Conservation (phyloP, 805 yeast genomes). For the Allodekkera sacchari region DNA sequence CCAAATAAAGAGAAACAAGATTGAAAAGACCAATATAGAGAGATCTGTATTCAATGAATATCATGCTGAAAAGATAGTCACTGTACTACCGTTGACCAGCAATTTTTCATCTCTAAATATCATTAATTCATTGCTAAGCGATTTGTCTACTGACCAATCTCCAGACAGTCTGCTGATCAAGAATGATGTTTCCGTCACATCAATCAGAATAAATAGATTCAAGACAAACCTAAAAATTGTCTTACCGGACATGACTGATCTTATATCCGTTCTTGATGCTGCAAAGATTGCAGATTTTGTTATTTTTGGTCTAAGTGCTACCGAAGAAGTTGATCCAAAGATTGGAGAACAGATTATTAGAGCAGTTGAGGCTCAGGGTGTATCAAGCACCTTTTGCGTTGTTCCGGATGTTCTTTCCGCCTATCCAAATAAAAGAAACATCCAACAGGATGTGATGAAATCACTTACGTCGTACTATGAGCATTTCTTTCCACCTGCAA, state of each 20-base stretch:
- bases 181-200: slow-evolving; percentile 40
- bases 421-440: slow-evolving; percentile 58
- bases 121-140: slow-evolving; percentile 38
- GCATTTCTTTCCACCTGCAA: slow-evolving; percentile 80
- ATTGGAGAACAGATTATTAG: slow-evolving; percentile 87
- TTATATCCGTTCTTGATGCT: slow-evolving; percentile 70
- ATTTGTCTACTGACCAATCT: slow-evolving; percentile 25
- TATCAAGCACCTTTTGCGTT: slow-evolving; percentile 72
- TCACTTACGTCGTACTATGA: slow-evolving; percentile 58
- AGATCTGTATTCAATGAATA: slow-evolving; percentile 56
- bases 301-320: slow-evolving; percentile 81
- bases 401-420: slow-evolving; percentile 62
- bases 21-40: slow-evolving; percentile 45
- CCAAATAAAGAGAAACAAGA: slow-evolving; percentile 71
- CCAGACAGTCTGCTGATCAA: slow-evolving; percentile 25
- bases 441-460: slow-evolving; percentile 61
- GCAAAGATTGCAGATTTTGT: slow-evolving; percentile 87
- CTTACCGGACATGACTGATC: slow-evolving; percentile 58
- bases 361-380: slow-evolving; percentile 87
- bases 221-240: slow-evolving; percentile 69
- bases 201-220: slow-evolving; percentile 52
- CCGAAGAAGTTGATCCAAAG: slow-evolving; percentile 67
- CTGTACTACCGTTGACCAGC: slow-evolving; percentile 69
- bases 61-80: slow-evolving; percentile 78
- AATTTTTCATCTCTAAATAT: slow-evolving; percentile 57